Evolutionary conservation across 345 rosid genomes (phyloP).

Genomic region (Bruguiera parviflora): DNA sequence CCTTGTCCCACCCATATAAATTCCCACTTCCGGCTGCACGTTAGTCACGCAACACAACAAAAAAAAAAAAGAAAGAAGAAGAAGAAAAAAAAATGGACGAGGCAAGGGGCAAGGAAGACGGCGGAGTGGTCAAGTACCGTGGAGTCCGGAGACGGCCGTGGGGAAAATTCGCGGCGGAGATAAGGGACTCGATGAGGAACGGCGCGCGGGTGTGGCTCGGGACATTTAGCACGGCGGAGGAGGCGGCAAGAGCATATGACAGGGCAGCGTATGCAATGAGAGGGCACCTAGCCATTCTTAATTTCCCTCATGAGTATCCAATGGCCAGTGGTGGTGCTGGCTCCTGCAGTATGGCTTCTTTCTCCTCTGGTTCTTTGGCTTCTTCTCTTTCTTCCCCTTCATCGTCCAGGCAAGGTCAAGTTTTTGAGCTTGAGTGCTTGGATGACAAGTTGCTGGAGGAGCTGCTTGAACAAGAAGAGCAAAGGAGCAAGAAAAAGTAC

Average conservation of each 20-base stretch:
- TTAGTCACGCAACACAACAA: slow-evolving; percentile 27
- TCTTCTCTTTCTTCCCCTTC: slow-evolving; percentile 38
- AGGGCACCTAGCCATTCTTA: slow-evolving; percentile 70
- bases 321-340: slow-evolving; percentile 1
- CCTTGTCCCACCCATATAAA: slow-evolving; percentile 14
- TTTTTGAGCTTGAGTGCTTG: slow-evolving; percentile 71
- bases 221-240: slow-evolving; percentile 82
- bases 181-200: slow-evolving; percentile 65
- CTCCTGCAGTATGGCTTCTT: slow-evolving; percentile 7
- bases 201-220: slow-evolving; percentile 93
- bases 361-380: not conserved
- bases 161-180: slow-evolving; percentile 95
- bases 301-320: slow-evolving; percentile 75
- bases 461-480: slow-evolving; percentile 65
- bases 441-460: slow-evolving; percentile 78
- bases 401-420: slow-evolving; percentile 36
- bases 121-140: slow-evolving; percentile 49
- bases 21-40: slow-evolving; percentile 2
- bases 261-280: slow-evolving; percentile 82
- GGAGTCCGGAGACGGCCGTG: slow-evolving; percentile 87
- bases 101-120: slow-evolving; percentile 5
- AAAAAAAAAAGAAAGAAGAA: not conserved
- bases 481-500: slow-evolving; percentile 25
- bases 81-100: slow-evolving; percentile 30
- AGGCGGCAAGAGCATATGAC: slow-evolving; percentile 86